phyloP scores from a whole-genome alignment of 352 stramenopile genomes.

The Lagenidium giganteum region DNA sequence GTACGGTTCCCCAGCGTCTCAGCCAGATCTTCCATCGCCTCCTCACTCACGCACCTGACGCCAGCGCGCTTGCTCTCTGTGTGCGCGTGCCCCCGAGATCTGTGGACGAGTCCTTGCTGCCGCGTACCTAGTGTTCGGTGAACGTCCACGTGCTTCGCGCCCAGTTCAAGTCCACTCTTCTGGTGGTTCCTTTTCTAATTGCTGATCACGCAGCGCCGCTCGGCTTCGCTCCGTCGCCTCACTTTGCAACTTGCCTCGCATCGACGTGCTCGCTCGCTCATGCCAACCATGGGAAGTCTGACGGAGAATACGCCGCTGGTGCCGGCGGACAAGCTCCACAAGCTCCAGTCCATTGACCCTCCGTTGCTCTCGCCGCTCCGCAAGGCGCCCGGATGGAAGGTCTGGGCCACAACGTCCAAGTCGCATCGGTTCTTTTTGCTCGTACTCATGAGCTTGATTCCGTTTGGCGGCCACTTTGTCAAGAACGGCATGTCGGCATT shows the following conservation, averaged over 20 bases:
- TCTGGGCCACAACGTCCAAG: constrained; percentile 60
- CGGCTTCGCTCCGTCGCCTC: background rate
- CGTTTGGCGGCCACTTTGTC: constrained; percentile 83
- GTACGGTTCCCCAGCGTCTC: background rate
- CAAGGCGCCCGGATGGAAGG: constrained; percentile 47
- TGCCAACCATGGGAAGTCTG: constrained; percentile 17
- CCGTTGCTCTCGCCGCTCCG: constrained; percentile 19
- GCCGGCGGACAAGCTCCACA: background rate
- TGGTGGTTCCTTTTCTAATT: no score
- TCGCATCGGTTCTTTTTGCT: constrained; percentile 79
- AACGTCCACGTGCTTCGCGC: no score
- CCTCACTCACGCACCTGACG: no score
- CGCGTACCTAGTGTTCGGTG: no score
- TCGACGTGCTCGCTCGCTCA: background rate
- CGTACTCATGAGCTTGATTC: constrained; percentile 80
- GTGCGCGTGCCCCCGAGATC: no score
- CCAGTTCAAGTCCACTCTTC: no score
- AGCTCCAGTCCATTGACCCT: constrained; percentile 5
- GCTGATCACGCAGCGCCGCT: background rate
- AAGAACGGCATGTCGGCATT: constrained; percentile 85
- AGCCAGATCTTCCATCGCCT: background rate
- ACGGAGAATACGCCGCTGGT: constrained; percentile 4
- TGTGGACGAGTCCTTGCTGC: no score
- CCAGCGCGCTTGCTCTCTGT: no score
- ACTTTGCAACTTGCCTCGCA: background rate